These are phyloP conservation scores for Entomortierella lignicola DNA, from an alignment of 192 early-diverging fungal species.

Conservation along the genomic window DNA sequence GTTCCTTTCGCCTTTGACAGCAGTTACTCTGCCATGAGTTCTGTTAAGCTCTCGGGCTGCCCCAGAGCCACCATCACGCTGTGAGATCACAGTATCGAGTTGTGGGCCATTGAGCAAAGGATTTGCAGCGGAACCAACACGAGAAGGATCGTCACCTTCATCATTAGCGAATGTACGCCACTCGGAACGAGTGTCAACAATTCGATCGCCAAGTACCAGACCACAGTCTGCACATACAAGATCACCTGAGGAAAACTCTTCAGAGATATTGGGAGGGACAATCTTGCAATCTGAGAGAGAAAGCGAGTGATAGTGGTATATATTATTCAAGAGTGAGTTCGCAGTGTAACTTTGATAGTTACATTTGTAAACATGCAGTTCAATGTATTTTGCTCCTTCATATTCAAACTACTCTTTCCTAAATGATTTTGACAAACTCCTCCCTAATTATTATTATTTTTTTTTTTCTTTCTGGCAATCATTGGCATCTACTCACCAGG, in stretches of 20 bases:
- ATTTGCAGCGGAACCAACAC: conserved; percentile 87
- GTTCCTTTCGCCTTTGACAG: conserved; percentile 78
- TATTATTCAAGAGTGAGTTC: neutral
- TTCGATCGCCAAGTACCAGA: conserved; percentile 84
- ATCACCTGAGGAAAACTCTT: conserved; percentile 91
- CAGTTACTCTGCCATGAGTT: conserved; percentile 76
- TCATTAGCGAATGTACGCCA: conserved; percentile 97
- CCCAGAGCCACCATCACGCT: conserved; percentile 81
- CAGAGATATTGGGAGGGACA: conserved; percentile 85
- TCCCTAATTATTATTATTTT: neutral
- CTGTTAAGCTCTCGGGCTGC: conserved; percentile 76
- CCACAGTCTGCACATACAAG: conserved; percentile 94
- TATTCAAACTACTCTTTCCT: neutral
- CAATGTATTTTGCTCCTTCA: neutral
- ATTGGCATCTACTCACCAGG: conserved; percentile 33
- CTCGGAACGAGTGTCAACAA: conserved; percentile 95
- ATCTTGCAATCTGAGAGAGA: conserved; percentile 73
- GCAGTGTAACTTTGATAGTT: neutral
- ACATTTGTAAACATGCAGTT: conserved; percentile 6
- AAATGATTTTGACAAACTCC: neutral
- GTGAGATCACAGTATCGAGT: conserved; percentile 86
- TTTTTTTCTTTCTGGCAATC: neutral
- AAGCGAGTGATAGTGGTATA: neutral
- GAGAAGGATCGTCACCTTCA: conserved; percentile 90
- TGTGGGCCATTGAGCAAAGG: conserved; percentile 82